Base-by-base conservation (phyloP, 345 rosid genomes). In the Limnanthes douglasii region DNA sequence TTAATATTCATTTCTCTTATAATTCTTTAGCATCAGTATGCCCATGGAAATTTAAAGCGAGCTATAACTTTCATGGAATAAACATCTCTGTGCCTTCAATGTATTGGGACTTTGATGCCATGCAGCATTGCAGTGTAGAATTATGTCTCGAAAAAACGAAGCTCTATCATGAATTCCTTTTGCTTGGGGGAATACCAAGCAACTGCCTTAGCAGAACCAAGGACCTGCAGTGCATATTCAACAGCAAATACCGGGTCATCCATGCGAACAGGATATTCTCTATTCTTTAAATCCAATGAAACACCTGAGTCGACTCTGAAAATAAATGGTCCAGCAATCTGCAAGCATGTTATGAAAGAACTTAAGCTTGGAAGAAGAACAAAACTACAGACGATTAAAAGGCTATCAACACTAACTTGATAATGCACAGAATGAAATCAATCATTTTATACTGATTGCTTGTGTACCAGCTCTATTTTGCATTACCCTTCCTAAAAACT, bases 241-340 rank as follows among this genome's bases (percentile, higher is more conserved):
- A 84, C 5, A 4, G 98, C 85, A 50, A 90, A 72, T 6, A 80
- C 77, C 21, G 92, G 57, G 32, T 90, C 75, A 14, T 59, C 60
- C 28, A 65, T 18, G 0, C n/a, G 43, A 14, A 80, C 40, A 3
- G 44, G 62, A 49, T 59, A 57, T 29, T 56, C 64, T 50, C 20
- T 46, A 27, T 75, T 66, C 61, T 56, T 60, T 58, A 65, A 56
- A 56, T 78, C 80, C 23, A 72, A 42, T 9, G 17, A 52, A 54
- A 80, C 58, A 45, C 70, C 82, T 2, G 85, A 58, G 58, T 90
- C 98, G 2, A 69, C 78, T 66, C 78, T 73, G 41, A 84, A 68
- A 63, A 83, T 82, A 69, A 88, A 76, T 10, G 95, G 93, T 45
- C 95, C 97, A 22, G 61, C 74, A 60, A 88, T 68, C 96, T 90